Conservation (phyloP, 192 early-diverging fungal species). For the Entomortierella beljakovae region DNA sequence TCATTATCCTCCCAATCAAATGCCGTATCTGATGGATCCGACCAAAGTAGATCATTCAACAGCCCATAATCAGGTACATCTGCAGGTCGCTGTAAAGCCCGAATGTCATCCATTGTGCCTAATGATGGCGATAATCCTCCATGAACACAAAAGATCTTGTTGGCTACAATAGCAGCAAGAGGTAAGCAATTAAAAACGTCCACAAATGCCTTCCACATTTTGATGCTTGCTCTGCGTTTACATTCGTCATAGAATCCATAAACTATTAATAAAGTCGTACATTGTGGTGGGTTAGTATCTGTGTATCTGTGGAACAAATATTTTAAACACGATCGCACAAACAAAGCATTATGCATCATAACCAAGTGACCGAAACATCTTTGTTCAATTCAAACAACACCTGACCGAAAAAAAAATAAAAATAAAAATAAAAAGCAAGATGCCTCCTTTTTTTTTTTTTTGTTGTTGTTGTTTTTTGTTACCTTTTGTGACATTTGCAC, state of each 20-base stretch:
- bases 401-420: not conserved
- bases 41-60: constrained; percentile 94
- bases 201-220: constrained; percentile 93
- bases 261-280: constrained; percentile 56
- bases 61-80: constrained; percentile 95
- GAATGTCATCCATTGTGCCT: constrained; percentile 89
- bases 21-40: constrained; percentile 86
- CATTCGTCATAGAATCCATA: constrained; percentile 99
- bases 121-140: constrained; percentile 89
- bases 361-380: no score
- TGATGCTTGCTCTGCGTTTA: constrained; percentile 86
- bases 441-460: constrained; percentile 8
- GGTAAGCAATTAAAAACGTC: constrained; percentile 96
- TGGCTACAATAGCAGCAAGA: constrained; percentile 90
- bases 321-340: no score
- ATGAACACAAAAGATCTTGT: constrained; percentile 96
- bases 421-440: no score
- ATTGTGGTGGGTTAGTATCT: no score
- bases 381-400: not conserved
- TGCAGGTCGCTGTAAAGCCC: constrained; percentile 79
- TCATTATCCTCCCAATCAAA: constrained; percentile 93
- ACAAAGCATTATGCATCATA: no score
- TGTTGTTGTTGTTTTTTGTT: constrained; percentile 11
- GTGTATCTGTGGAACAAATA: no score
- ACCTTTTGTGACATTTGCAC: constrained; percentile 91